Conservation (phyloP, 2,329 filamentous ascomycete species). For the Aspergillus phoenicis region DNA sequence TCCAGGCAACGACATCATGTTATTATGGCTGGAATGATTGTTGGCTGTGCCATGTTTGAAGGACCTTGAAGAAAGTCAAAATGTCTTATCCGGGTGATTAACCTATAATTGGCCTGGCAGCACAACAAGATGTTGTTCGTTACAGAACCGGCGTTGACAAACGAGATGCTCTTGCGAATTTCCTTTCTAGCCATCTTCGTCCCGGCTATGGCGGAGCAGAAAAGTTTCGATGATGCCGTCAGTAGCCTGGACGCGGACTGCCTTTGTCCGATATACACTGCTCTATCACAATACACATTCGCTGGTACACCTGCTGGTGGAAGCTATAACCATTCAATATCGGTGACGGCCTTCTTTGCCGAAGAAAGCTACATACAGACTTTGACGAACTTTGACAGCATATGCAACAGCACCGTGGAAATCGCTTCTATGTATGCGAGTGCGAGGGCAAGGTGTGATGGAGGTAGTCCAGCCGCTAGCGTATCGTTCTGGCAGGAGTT, state of each 20-base stretch:
- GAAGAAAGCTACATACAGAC: no score
- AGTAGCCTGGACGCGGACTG: background rate
- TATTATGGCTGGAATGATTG: background rate
- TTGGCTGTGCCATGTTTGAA: background rate
- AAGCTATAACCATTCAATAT: no score
- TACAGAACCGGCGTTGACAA: background rate
- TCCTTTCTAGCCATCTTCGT: background rate
- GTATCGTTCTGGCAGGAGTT: no score
- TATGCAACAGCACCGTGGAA: no score
- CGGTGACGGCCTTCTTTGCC: no score
- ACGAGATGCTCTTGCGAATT: background rate
- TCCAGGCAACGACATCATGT: background rate
- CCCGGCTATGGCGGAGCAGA: background rate
- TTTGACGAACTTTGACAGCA: no score
- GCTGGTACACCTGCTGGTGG: no score
- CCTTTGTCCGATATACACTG: background rate
- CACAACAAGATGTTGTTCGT: background rate
- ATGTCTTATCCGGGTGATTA: background rate
- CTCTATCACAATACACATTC: background rate
- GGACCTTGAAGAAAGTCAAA: background rate
- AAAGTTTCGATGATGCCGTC: background rate
- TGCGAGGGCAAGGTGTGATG: no score
- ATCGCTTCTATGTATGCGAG: no score
- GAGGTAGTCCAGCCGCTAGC: no score
- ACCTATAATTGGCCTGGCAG: background rate